Evolutionary conservation across 495 filamentous ascomycete genomes (phyloP).

Genomic region (Hypoxylon trugodes): DNA sequence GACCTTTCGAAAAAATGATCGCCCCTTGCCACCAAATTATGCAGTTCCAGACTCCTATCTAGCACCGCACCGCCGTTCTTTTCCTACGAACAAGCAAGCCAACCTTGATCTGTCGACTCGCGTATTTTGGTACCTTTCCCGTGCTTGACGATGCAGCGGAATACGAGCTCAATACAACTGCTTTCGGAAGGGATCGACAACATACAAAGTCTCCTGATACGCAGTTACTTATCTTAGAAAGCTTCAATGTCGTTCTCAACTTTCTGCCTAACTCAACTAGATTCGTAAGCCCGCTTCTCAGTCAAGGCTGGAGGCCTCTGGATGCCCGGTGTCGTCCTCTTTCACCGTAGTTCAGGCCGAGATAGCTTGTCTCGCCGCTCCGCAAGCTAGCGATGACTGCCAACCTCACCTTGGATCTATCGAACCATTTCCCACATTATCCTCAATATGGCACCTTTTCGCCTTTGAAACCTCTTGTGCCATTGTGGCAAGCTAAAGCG

Average conservation of each 20-base stretch:
- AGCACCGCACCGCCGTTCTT: slow-evolving; percentile 9
- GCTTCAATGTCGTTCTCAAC: not conserved
- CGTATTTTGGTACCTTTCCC: slow-evolving; percentile 5
- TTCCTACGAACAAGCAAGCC: slow-evolving; percentile 2
- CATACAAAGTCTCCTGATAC: slow-evolving; percentile 9
- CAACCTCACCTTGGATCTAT: not conserved
- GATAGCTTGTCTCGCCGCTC: slow-evolving; percentile 1
- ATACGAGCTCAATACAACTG: slow-evolving; percentile 19
- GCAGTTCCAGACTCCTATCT: slow-evolving; percentile 21
- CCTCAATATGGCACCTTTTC: not conserved
- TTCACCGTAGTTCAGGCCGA: not conserved
- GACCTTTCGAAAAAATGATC: slow-evolving; percentile 30
- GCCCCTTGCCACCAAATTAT: slow-evolving; percentile 31
- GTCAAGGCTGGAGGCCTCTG: slow-evolving; percentile 15
- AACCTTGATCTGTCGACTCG: slow-evolving; percentile 6
- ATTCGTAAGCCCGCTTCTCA: slow-evolving; percentile 16
- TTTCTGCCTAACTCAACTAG: slow-evolving; percentile 14
- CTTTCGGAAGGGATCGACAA: slow-evolving; percentile 30
- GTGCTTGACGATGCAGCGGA: slow-evolving; percentile 26
- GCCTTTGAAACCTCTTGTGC: not conserved
- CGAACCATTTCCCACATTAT: not conserved
- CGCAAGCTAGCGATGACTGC: not conserved
- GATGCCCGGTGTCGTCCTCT: not conserved
- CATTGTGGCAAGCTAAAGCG: slow-evolving; percentile 20
- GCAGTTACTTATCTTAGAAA: not conserved